Percentiles rank a stretch among this genome's conserved stretches.
These are phyloP conservation scores for Phaeodactylum tricornutum DNA, from an alignment of 108 stramenopile species.

Conservation along the genomic window DNA sequence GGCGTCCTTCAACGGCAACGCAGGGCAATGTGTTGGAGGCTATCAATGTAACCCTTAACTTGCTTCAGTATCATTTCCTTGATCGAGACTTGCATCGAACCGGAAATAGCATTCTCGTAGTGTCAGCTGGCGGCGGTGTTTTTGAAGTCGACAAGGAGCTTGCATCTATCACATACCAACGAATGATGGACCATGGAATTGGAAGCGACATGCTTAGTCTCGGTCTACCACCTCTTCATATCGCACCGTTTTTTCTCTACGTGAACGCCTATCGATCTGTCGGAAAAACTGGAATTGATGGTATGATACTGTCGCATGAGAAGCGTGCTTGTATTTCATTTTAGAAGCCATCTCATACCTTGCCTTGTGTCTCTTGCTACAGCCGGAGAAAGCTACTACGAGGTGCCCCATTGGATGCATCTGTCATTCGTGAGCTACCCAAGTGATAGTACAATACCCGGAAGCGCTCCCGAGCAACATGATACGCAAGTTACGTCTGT, in stretches of 20 bases:
- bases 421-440: constrained; percentile 75
- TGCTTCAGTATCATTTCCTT: constrained; percentile 92
- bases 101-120: constrained; percentile 91
- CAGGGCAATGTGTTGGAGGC: constrained; percentile 97
- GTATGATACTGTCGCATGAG: background rate
- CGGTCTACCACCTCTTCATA: constrained; percentile 90
- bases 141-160: constrained; percentile 86
- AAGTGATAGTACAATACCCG: constrained; percentile 8
- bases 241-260: constrained; percentile 94
- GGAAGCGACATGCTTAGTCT: constrained; percentile 97
- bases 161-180: constrained; percentile 92
- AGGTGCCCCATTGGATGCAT: constrained; percentile 88
- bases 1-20: constrained; percentile 68
- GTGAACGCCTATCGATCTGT: constrained; percentile 13
- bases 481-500: too few relatives aligned
- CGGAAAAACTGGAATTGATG: too few relatives aligned
- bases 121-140: constrained; percentile 93
- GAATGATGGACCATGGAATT: constrained; percentile 99
- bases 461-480: background rate
- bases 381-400: constrained; percentile 37
- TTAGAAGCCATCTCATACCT: too few relatives aligned
- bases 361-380: too few relatives aligned
- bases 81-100: constrained; percentile 90
- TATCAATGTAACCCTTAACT: constrained; percentile 94
- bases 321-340: too few relatives aligned